phyloP scores from a whole-genome alignment of 2,329 filamentous ascomycete species.

The Sporothrix humicola region DNA sequence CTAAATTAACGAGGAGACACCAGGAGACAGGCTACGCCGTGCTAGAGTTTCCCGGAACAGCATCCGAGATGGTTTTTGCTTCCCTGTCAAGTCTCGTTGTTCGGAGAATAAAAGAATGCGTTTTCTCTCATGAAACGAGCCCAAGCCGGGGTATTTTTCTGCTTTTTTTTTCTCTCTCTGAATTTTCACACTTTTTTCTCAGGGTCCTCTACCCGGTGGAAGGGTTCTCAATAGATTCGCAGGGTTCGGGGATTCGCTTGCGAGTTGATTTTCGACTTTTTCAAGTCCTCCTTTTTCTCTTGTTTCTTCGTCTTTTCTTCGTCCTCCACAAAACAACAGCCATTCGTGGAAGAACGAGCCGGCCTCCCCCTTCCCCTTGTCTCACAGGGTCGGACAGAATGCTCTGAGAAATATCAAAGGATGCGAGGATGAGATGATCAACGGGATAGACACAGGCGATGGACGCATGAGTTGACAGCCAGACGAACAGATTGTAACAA shows the following conservation, averaged over 20 bases:
- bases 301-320: too few relatives aligned
- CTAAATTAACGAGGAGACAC: constrained; percentile 3
- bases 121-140: constrained; percentile 1
- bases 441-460: constrained; percentile 17
- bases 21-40: neutral
- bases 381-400: neutral
- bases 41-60: neutral
- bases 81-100: neutral
- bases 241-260: neutral
- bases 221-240: neutral
- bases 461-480: constrained; percentile 1
- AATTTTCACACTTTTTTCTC: neutral
- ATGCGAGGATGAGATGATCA: neutral
- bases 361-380: neutral
- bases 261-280: neutral
- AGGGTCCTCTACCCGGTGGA: neutral
- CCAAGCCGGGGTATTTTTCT: constrained; percentile 19
- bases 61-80: neutral
- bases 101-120: constrained; percentile 15
- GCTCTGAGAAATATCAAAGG: too few relatives aligned
- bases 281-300: neutral
- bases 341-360: constrained; percentile 21
- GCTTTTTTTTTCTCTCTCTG: neutral
- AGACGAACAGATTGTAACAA: neutral
- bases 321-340: neutral